phyloP scores from a whole-genome alignment of 2,329 filamentous ascomycete genomes.

The Monilinia fructigena region DNA sequence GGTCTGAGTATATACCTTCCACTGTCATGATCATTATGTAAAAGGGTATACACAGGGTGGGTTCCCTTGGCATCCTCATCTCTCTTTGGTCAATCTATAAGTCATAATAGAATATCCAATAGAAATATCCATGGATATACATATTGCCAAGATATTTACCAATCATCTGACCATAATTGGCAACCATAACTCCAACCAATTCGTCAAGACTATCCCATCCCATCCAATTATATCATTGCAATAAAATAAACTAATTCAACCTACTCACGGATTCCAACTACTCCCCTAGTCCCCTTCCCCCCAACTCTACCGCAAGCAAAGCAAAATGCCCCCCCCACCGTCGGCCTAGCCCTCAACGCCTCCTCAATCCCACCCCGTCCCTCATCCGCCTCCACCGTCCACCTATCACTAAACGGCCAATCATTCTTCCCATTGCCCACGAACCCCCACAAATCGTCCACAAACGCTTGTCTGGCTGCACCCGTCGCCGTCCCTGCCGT shows the following conservation, averaged over 20 bases:
- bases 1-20: neutral
- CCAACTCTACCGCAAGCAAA: constrained; percentile 54
- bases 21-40: too few relatives aligned
- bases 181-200: neutral
- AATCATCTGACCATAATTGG: too few relatives aligned
- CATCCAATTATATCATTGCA: neutral
- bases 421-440: constrained; percentile 15
- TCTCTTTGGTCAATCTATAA: too few relatives aligned
- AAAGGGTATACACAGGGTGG: neutral
- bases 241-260: neutral
- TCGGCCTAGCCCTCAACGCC: constrained; percentile 70
- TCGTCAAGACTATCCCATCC: neutral
- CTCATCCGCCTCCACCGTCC: neutral
- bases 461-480: neutral
- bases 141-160: neutral
- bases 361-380: neutral
- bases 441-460: constrained; percentile 10
- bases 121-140: neutral
- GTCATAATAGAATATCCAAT: too few relatives aligned
- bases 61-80: too few relatives aligned
- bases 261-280: neutral
- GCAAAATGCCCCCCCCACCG: constrained; percentile 76
- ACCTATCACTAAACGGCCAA: constrained; percentile 13
- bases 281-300: constrained; percentile 3
- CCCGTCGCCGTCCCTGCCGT: constrained; percentile 5